These are phyloP conservation scores for Stephanodiscus triporus DNA, from an alignment of 108 stramenopile genomes.

Conservation along the genomic window DNA sequence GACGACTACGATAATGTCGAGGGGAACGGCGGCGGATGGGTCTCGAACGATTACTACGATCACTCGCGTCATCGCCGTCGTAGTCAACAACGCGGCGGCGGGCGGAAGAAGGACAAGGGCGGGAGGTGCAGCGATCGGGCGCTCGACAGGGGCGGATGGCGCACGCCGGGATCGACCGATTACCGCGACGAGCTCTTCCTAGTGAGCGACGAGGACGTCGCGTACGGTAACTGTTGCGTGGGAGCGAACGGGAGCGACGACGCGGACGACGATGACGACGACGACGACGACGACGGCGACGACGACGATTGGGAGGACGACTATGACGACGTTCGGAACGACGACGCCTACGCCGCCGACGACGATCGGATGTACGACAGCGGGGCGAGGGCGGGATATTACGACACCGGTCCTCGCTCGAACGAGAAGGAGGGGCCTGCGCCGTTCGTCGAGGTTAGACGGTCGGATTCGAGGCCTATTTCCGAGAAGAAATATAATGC, in stretches of 20 bases:
- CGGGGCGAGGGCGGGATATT: neutral
- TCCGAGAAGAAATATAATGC: neutral
- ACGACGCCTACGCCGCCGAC: neutral
- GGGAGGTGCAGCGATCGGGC: too few species aligned
- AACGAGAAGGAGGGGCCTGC: neutral
- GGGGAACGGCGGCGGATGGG: slow-evolving; percentile 8
- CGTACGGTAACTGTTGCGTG: slow-evolving; percentile 51
- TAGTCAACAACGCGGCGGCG: neutral
- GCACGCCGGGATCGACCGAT: slow-evolving; percentile 48
- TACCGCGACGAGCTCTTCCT: slow-evolving; percentile 87
- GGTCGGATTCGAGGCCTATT: neutral
- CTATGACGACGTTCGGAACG: slow-evolving; percentile 2
- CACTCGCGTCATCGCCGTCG: neutral
- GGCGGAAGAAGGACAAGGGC: slow-evolving; percentile 15
- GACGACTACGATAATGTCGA: too few species aligned
- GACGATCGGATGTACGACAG: neutral
- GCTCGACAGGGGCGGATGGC: slow-evolving; percentile 46
- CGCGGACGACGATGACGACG: slow-evolving; percentile 20
- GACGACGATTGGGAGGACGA: slow-evolving; percentile 31
- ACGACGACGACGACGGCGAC: slow-evolving; percentile 36
- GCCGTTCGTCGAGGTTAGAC: neutral
- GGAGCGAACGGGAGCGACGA: slow-evolving; percentile 23
- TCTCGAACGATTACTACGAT: slow-evolving; percentile 3
- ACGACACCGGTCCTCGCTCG: neutral
- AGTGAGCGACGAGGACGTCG: slow-evolving; percentile 74